Evolutionary conservation across 202 grass and related monocot species (phyloP).

Genomic region (Setaria italica): DNA sequence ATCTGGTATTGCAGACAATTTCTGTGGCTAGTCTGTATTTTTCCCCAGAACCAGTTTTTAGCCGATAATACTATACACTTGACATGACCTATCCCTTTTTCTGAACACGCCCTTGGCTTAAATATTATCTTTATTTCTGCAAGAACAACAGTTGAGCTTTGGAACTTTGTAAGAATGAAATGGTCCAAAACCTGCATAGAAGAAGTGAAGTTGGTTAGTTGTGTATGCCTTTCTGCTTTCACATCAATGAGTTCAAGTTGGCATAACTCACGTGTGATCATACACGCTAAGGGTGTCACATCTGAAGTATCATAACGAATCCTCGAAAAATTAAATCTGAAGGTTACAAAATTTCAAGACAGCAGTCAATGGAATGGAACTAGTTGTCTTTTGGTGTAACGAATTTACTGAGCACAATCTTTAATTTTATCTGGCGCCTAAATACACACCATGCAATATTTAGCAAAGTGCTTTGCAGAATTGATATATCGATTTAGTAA

Average conservation of each 20-base stretch:
- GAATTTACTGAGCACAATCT: background rate
- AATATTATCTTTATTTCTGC: background rate
- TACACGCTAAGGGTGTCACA: background rate
- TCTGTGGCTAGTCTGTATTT: background rate
- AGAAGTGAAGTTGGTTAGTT: slow-evolving; percentile 2
- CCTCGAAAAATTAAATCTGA: background rate
- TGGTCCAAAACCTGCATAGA: background rate
- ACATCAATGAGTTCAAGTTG: background rate
- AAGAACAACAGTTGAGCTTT: background rate
- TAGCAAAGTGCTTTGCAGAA: background rate
- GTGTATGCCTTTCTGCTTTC: background rate
- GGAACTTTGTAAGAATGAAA: background rate
- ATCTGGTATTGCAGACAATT: background rate
- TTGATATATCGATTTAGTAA: background rate
- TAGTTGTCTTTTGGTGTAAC: background rate
- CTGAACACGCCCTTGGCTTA: background rate
- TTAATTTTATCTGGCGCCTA: too few relatives aligned
- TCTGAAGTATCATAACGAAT: background rate
- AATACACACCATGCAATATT: background rate
- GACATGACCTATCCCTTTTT: background rate
- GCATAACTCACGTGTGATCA: background rate
- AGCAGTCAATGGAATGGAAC: slow-evolving; percentile 11
- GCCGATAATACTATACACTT: background rate
- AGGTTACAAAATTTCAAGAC: background rate
- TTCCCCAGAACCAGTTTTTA: background rate